These are phyloP conservation scores for Astragalus membranaceus DNA, from an alignment of 306 rosid species.

Conservation along the genomic window DNA sequence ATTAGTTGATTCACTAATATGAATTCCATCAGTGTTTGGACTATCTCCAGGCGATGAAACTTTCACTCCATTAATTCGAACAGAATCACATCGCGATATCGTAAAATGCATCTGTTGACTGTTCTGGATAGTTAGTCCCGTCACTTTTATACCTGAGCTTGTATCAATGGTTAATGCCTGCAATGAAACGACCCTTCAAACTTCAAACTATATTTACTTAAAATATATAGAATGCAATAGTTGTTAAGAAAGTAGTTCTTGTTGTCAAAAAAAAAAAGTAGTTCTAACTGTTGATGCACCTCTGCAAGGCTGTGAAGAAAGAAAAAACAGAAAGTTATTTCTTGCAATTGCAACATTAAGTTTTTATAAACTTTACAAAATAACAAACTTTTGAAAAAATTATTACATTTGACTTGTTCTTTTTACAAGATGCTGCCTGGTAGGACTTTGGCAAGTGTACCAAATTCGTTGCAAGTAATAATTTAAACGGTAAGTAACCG, in stretches of 20 bases:
- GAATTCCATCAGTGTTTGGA: constrained; percentile 96
- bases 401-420: constrained; percentile 85
- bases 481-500: no score
- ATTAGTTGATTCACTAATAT: constrained; percentile 80
- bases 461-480: no score
- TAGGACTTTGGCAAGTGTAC: no score
- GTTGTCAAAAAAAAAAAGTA: no score
- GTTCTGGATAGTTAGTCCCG: constrained; percentile 77
- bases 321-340: neutral
- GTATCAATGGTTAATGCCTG: constrained; percentile 90
- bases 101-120: constrained; percentile 90
- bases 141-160: constrained; percentile 62
- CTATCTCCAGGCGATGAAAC: constrained; percentile 84
- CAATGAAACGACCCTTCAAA: constrained; percentile 27
- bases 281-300: constrained; percentile 88
- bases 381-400: neutral
- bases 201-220: constrained; percentile 8
- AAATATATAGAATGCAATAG: neutral
- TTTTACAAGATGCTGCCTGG: constrained; percentile 95
- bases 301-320: constrained; percentile 74
- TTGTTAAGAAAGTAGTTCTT: constrained; percentile 20
- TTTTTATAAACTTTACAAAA: neutral
- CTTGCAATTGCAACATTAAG: neutral
- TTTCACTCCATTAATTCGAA: constrained; percentile 53
- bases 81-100: constrained; percentile 59